A percentile compares a stretch with the other conserved stretches of the same genome.
Evolutionary conservation across 495 filamentous ascomycete species (phyloP).

Genomic region (Daldinia grandis): DNA sequence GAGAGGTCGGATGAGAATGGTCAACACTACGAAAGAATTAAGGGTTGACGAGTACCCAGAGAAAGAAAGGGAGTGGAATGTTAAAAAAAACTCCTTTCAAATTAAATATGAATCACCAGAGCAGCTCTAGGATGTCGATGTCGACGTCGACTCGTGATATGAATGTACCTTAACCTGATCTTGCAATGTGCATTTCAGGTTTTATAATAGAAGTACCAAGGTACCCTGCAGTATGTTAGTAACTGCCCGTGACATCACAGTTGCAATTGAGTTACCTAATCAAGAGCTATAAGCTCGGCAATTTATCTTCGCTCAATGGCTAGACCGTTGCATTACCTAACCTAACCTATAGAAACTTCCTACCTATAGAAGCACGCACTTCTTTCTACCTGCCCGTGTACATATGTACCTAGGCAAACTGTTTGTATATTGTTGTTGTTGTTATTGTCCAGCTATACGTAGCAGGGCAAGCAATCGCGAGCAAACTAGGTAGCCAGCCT

Average conservation of each 20-base stretch:
- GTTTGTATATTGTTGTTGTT: too few species aligned
- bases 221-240: background rate
- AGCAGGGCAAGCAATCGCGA: background rate
- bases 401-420: background rate
- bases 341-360: too few species aligned
- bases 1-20: background rate
- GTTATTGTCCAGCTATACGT: background rate
- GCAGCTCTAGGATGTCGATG: background rate
- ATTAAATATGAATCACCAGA: background rate
- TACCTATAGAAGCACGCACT: too few species aligned
- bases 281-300: conserved; percentile 8
- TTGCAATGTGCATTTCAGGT: background rate
- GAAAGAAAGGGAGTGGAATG: background rate
- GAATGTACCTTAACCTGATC: background rate
- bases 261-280: background rate
- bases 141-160: background rate
- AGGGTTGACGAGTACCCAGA: background rate
- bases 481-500: background rate
- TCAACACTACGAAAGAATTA: too few species aligned
- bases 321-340: too few species aligned
- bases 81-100: background rate
- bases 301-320: background rate
- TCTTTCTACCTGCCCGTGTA: background rate
- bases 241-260: conserved; percentile 21
- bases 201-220: background rate